Evolutionary conservation across 2,329 filamentous ascomycete genomes (phyloP).

Genomic region (Periconia sp.): DNA sequence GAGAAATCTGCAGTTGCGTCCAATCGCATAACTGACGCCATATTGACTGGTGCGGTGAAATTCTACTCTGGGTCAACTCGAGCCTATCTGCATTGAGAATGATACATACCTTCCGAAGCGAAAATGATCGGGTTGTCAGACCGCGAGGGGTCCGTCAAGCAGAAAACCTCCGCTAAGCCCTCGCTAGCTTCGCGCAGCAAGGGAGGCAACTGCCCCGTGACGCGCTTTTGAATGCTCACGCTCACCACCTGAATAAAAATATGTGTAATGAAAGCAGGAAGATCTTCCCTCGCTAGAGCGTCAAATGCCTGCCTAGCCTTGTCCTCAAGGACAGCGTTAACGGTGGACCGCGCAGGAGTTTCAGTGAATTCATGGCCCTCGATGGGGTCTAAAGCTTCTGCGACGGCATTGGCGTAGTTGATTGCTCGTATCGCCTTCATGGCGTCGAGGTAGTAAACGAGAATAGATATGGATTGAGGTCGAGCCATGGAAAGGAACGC

Average conservation of each 20-base stretch:
- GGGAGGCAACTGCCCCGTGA: conserved; percentile 70
- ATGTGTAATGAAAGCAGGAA: conserved; percentile 75
- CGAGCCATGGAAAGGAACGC: conserved; percentile 67
- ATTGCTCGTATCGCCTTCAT: conserved; percentile 74
- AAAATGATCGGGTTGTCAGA: conserved; percentile 79
- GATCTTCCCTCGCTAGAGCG: conserved; percentile 68
- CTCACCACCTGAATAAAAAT: conserved; percentile 74
- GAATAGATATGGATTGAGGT: conserved; percentile 67
- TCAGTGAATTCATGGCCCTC: conserved; percentile 62
- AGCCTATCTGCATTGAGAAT: neutral
- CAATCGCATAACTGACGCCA: conserved; percentile 73
- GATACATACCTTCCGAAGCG: conserved; percentile 69
- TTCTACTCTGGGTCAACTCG: conserved; percentile 55
- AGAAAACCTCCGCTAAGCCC: conserved; percentile 78
- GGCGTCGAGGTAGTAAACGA: conserved; percentile 75
- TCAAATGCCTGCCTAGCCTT: conserved; percentile 71
- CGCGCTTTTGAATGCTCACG: conserved; percentile 69
- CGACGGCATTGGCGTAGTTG: conserved; percentile 72
- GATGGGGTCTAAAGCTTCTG: conserved; percentile 65
- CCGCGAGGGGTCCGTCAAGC: conserved; percentile 74
- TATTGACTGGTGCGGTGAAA: conserved; percentile 79
- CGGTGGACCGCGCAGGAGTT: conserved; percentile 57
- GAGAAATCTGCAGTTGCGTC: conserved; percentile 78
- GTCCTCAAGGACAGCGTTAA: conserved; percentile 65
- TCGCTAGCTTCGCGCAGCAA: conserved; percentile 73